Conservation (phyloP, 2,329 filamentous ascomycete genomes). For the Podosphaera xanthii region DNA sequence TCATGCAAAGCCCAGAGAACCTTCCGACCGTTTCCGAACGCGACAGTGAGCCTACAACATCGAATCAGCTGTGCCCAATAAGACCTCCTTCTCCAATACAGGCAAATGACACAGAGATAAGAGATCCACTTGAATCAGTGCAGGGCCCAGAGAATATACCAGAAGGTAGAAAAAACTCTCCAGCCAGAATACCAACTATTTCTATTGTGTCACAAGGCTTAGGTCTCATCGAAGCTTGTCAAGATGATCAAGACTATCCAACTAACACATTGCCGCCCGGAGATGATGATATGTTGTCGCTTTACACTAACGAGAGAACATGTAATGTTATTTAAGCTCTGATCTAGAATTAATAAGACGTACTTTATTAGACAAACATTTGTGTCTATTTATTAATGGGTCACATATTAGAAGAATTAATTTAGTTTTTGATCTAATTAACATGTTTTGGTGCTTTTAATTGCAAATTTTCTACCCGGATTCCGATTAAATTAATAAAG, state of each 20-base stretch:
- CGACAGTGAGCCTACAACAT: slow-evolving; percentile 10
- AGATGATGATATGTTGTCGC: not conserved
- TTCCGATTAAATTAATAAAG: not conserved
- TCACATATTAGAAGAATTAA: not conserved
- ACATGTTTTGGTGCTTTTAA: not conserved
- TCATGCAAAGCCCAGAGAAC: slow-evolving; percentile 16
- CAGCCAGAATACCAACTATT: not conserved
- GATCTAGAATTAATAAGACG: not conserved
- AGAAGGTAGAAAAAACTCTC: not conserved
- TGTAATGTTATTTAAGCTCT: not conserved
- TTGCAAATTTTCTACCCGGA: not conserved
- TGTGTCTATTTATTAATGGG: not conserved
- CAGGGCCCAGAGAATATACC: not conserved
- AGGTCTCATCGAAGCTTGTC: not conserved
- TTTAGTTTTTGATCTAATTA: not conserved
- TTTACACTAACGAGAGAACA: not conserved
- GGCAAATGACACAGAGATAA: slow-evolving; percentile 4
- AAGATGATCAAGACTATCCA: not conserved
- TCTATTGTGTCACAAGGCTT: not conserved
- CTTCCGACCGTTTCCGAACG: slow-evolving; percentile 28
- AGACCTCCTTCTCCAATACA: slow-evolving; percentile 33
- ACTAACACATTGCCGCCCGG: not conserved
- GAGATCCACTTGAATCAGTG: slow-evolving; percentile 7
- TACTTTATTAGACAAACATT: not conserved
- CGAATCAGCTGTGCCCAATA: slow-evolving; percentile 29